A percentile compares a stretch with the other conserved stretches of the same genome.
phyloP scores from a whole-genome alignment of 129 eudicot genomes.

The Helichrysum umbraculigerum region DNA sequence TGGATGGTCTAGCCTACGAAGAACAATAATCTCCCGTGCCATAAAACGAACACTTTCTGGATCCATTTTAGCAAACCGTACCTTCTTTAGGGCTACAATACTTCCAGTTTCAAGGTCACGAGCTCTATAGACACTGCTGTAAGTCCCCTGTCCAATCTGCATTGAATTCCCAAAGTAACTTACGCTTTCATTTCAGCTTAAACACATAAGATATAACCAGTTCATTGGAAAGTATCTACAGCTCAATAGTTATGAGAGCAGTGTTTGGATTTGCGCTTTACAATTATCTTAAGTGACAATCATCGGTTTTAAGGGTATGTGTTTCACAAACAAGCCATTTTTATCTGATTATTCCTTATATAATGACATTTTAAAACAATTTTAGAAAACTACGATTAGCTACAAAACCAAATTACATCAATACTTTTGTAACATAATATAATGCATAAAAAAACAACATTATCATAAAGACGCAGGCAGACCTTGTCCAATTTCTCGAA shows the following conservation, averaged over 20 bases:
- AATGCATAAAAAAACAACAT: not conserved
- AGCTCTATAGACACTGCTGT: conserved; percentile 81
- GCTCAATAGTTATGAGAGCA: not conserved
- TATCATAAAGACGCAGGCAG: conserved; percentile 12
- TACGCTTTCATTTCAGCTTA: conserved; percentile 1
- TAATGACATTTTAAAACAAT: not conserved
- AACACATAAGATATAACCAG: not conserved
- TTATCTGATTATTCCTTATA: not conserved
- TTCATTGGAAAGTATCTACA: not conserved
- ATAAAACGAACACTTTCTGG: conserved; percentile 84
- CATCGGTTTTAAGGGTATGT: not conserved
- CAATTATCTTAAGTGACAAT: not conserved
- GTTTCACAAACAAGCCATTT: not conserved
- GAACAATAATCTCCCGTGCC: conserved; percentile 77
- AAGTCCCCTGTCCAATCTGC: conserved; percentile 92
- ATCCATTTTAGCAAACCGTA: conserved; percentile 71
- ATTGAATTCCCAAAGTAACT: conserved; percentile 10
- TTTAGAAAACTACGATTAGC: not conserved
- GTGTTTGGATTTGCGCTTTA: not conserved
- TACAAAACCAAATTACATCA: not conserved
- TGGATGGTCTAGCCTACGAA: conserved; percentile 79
- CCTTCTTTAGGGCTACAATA: conserved; percentile 73
- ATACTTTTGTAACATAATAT: not conserved
- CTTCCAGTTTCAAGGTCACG: conserved; percentile 77
- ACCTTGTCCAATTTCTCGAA: conserved; percentile 90